Base-by-base conservation (phyloP, 2,329 filamentous ascomycete species). In the Fusarium avenaceum region DNA sequence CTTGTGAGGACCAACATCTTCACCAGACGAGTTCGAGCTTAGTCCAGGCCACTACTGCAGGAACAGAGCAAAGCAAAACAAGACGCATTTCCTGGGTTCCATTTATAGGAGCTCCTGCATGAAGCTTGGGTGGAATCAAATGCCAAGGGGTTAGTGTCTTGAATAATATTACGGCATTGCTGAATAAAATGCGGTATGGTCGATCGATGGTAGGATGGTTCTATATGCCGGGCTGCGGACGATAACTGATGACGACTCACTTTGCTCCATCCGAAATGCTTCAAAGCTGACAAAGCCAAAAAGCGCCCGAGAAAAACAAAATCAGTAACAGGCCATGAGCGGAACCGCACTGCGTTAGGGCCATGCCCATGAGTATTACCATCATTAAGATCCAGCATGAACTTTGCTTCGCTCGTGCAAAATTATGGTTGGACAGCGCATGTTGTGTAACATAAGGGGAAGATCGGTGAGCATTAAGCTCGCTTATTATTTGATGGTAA, bases 21-120 rank as follows among this genome's bases (percentile, higher is more conserved):
- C 53, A 44, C 57, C 65, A 68, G 52, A 61, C 46, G 49, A 52
- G 43, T 57, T 60, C 35, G 58, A 62, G 71, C 48, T 50, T 70
- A 71, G 71, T 64, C 46, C 43, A 60, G 51, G 32, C 56, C 53
- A 65, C 70, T 73, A 73, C 71, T 73, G 71, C 71, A 73, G 71
- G 71, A 73, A 74, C 71, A 62, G 28, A 48, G 49, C 56, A 40
- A 60, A 42, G 52, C 53, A 63, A 70, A 47, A 26, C 38, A 52
- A 44, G 62, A 61, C 10, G 67, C 56, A 67, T 58, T 45, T 68
- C 52, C 45, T 63, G 49, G 43, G 52, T 20, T 45, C 59, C 56
- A 46, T 61, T 61, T 46, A 65, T 57, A 49, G 55, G 26, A 62
- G 60, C 53, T 60, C 52, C 61, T 60, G 57, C 65, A 58, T 62